These are phyloP conservation scores for Elsinoe necatrix DNA, from an alignment of 2,329 filamentous ascomycete species.

Conservation along the genomic window DNA sequence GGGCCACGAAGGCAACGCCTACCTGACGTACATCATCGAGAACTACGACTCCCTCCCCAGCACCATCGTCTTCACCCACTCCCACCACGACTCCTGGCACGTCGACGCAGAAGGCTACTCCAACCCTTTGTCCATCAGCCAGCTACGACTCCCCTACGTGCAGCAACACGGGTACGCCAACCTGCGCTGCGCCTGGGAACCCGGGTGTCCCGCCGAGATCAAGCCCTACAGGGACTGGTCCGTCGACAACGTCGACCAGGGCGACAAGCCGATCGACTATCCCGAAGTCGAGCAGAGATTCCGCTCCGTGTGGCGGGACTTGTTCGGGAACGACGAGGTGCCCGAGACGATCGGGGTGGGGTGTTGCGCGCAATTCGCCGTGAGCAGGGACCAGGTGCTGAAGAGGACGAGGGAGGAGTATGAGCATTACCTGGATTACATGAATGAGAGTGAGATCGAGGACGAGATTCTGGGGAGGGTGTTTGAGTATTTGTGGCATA, in stretches of 20 bases:
- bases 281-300: conserved; percentile 42
- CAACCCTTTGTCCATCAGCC: conserved; percentile 20
- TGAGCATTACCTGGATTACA: conserved; percentile 41
- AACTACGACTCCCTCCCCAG: conserved; percentile 33
- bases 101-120: conserved; percentile 23
- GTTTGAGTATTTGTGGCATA: conserved; percentile 54
- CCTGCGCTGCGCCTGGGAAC: conserved; percentile 44
- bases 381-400: conserved; percentile 39
- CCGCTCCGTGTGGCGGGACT: conserved; percentile 40
- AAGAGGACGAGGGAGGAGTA: conserved; percentile 42
- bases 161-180: conserved; percentile 46
- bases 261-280: conserved; percentile 29
- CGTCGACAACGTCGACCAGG: conserved; percentile 27
- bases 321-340: conserved; percentile 37
- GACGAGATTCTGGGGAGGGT: conserved; percentile 46
- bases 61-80: conserved; percentile 26
- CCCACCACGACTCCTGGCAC: conserved; percentile 26
- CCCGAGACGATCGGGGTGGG: conserved; percentile 42
- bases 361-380: conserved; percentile 50
- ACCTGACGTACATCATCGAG: conserved; percentile 41
- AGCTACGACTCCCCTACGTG: conserved; percentile 42
- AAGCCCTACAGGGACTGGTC: conserved; percentile 31
- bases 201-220: conserved; percentile 46
- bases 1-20: conserved; percentile 40
- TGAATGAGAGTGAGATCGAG: conserved; percentile 38